phyloP scores from a whole-genome alignment of 2,329 filamentous ascomycete genomes.

The Colletotrichum limetticola region DNA sequence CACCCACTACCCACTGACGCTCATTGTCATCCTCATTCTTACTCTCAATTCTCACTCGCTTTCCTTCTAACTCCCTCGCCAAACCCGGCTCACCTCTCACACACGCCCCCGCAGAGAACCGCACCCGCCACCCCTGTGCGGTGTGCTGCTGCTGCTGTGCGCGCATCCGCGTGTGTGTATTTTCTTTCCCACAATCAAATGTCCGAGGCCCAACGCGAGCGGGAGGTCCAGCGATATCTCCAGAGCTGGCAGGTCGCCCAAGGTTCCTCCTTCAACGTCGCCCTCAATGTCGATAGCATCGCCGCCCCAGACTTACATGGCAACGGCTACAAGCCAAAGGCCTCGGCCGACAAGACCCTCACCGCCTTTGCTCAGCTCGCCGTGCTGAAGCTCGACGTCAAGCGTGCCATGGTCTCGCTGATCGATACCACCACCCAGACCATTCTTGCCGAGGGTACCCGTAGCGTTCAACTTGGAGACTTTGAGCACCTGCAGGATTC shows the following conservation, averaged over 20 bases:
- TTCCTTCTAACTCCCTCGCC: not conserved
- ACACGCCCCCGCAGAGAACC: not conserved
- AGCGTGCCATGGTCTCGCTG: conserved; percentile 61
- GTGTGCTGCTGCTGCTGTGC: not conserved
- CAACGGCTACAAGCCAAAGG: conserved; percentile 45
- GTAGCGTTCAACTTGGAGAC: conserved; percentile 51
- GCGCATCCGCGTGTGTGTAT: not conserved
- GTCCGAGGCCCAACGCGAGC: conserved; percentile 41
- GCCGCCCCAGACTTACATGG: conserved; percentile 40
- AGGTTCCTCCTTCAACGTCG: conserved; percentile 45
- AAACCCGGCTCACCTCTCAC: too few species aligned
- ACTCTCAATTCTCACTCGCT: not conserved
- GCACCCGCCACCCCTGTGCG: not conserved
- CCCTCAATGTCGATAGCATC: conserved; percentile 45
- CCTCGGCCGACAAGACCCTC: conserved; percentile 50
- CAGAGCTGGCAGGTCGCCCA: conserved; percentile 46
- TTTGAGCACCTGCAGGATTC: conserved; percentile 36
- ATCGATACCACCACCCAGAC: conserved; percentile 58
- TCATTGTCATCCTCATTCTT: not conserved
- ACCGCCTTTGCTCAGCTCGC: conserved; percentile 62
- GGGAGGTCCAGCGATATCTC: conserved; percentile 44
- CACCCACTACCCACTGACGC: not conserved
- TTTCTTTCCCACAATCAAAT: not conserved
- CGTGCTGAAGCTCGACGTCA: conserved; percentile 57
- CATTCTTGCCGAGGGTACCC: conserved; percentile 63